These are phyloP conservation scores for Xylariaceae sp. DNA, from an alignment of 2,329 filamentous ascomycete species.

Conservation along the genomic window DNA sequence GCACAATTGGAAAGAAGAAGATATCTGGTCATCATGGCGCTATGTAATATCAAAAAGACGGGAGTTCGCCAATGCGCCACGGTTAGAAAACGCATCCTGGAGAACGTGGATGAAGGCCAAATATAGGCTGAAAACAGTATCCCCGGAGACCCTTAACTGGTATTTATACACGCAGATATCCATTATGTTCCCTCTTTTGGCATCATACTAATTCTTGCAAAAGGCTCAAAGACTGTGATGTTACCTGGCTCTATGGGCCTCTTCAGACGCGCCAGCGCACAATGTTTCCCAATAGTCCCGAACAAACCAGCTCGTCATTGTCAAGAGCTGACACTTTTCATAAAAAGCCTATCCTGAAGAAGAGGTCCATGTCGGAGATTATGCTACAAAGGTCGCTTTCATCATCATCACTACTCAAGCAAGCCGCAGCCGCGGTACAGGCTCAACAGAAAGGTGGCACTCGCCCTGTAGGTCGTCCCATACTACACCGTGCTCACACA, in stretches of 20 bases:
- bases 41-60: slow-evolving; percentile 79
- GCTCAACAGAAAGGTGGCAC: slow-evolving; percentile 65
- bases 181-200: not conserved
- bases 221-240: slow-evolving; percentile 97
- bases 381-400: slow-evolving; percentile 89
- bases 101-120: slow-evolving; percentile 94
- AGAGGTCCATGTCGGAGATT: slow-evolving; percentile 90
- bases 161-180: slow-evolving; percentile 47
- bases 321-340: slow-evolving; percentile 59
- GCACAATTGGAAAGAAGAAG: slow-evolving; percentile 89
- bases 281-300: slow-evolving; percentile 44
- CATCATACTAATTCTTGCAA: slow-evolving; percentile 11
- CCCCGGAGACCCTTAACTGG: slow-evolving; percentile 92
- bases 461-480: slow-evolving; percentile 47
- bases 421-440: slow-evolving; percentile 80
- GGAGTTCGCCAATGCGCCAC: slow-evolving; percentile 73
- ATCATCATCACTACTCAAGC: slow-evolving; percentile 81
- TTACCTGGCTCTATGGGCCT: slow-evolving; percentile 95
- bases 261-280: slow-evolving; percentile 67
- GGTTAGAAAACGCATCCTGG: slow-evolving; percentile 95
- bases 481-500: slow-evolving; percentile 60
- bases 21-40: slow-evolving; percentile 96
- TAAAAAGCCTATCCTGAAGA: slow-evolving; percentile 93
- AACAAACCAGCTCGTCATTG: slow-evolving; percentile 40
- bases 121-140: slow-evolving; percentile 79